Evolutionary conservation across 768 basidiomycete species (phyloP).

Genomic region (Pulveroboletus ravenelii): DNA sequence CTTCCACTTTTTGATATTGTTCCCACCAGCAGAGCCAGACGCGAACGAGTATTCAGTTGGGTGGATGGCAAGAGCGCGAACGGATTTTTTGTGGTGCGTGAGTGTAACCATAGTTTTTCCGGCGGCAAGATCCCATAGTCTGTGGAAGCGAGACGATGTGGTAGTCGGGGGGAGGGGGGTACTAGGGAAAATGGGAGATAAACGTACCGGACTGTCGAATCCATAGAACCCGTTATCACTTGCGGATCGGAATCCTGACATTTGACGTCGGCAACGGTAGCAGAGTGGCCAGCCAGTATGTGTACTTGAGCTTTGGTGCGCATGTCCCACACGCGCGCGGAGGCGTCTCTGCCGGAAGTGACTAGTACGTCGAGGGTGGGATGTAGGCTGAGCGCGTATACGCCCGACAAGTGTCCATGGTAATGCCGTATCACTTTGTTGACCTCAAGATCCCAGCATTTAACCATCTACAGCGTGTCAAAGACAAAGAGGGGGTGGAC

Average conservation of each 20-base stretch:
- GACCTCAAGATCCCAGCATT: conserved; percentile 98
- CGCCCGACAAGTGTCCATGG: conserved; percentile 96
- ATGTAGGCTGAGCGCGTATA: conserved; percentile 90
- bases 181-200: no score
- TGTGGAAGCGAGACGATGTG: conserved; percentile 22
- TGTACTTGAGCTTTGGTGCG: conserved; percentile 95
- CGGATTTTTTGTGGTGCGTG: conserved; percentile 99
- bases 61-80: conserved; percentile 90
- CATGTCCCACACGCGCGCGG: conserved; percentile 99
- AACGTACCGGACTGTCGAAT: conserved; percentile 83
- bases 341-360: conserved; percentile 93
- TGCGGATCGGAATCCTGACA: conserved; percentile 98
- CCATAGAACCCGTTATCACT: conserved; percentile 98
- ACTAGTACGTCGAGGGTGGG: conserved; percentile 95
- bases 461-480: conserved; percentile 75
- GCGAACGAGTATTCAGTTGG: conserved; percentile 97
- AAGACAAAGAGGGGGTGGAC: not conserved
- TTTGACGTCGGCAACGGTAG: conserved; percentile 91
- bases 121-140: conserved; percentile 96
- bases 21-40: conserved; percentile 93
- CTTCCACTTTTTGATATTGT: conserved; percentile 99
- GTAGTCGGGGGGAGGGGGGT: no score
- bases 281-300: conserved; percentile 89
- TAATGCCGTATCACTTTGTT: conserved; percentile 99
- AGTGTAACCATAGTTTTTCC: conserved; percentile 95